These are phyloP conservation scores for Fusarium azukiicola DNA, from an alignment of 2,329 filamentous ascomycete species.

Conservation along the genomic window DNA sequence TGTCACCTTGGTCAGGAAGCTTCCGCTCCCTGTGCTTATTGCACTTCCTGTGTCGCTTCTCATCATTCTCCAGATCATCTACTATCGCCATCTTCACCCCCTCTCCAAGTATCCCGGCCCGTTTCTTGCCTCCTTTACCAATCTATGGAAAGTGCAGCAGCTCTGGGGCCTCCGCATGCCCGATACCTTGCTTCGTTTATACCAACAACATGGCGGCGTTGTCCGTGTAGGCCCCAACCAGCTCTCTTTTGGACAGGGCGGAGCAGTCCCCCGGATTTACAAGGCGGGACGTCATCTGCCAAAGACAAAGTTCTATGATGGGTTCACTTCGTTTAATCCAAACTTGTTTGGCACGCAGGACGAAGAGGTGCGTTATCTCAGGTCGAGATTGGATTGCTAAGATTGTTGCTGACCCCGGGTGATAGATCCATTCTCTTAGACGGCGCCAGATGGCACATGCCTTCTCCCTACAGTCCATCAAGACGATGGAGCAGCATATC, in stretches of 20 bases:
- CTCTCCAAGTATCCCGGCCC: neutral
- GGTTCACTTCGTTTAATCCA: neutral
- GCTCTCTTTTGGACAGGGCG: neutral
- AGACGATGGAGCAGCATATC: neutral
- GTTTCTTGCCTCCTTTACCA: neutral
- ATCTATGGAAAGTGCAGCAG: constrained; percentile 5
- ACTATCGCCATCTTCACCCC: neutral
- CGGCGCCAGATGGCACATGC: neutral
- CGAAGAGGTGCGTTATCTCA: neutral
- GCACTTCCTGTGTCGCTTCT: neutral
- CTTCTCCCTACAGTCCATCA: neutral
- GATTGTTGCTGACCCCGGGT: too few species aligned
- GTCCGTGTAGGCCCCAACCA: neutral
- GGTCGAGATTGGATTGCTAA: too few species aligned
- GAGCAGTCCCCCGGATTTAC: neutral
- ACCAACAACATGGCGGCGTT: neutral
- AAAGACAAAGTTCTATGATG: neutral
- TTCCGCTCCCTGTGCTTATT: neutral
- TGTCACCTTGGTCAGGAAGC: neutral
- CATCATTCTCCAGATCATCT: neutral
- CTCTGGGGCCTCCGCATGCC: neutral
- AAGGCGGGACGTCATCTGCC: neutral
- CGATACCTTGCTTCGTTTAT: neutral
- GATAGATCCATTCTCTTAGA: neutral
- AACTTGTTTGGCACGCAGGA: constrained; percentile 3